Evolutionary conservation across 345 rosid species (phyloP), one percentile per base, ranked within the genome.

Genomic region (Brassica nigra): DNA sequence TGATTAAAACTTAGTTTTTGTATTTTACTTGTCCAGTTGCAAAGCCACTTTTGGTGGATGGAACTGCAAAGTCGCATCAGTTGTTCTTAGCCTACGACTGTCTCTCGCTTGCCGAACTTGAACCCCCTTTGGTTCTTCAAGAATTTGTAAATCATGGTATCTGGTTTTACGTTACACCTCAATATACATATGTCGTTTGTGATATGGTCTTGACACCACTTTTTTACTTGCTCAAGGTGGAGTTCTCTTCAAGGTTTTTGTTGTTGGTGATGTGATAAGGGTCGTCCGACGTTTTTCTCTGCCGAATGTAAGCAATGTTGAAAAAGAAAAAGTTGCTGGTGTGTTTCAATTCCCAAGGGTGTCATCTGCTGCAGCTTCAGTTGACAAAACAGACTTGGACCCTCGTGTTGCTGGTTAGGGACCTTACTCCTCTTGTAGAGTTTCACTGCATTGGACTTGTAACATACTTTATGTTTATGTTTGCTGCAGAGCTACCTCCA

Each of bases 101-200:
- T 62, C 83, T 62, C 73, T 90, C 97, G 55, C 91, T 92, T 55
- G 76, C 88, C 62, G 87, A 89, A 83, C 95, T 94, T 47, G 93
- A 92, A 70, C 96, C 97, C 31, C 98, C 98, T 8, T 52, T 92
- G 83, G 88, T 92, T 29, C 86, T 94, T 31, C 98, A 94, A 81
- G 98, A 94, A 86, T 94, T 94, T 84, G 91, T 94, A 2, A 92
- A 92, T 83, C 98, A 94, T 81, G 97, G 98, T 94, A 94, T 36
- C 0, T 0, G 77, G 18, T 65, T 78, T 62, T 62, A 30, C 44
- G 29, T 59, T 79, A 4, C 20, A 62, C 62, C 28, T 55, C 3
- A 57, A 55, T 18, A 54, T 73, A 55, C 8, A 54, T 73, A 18
- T 65, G 36, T 74, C 68, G n/a, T 8, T 12, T 28, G 23, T 64